Evolutionary conservation across 345 rosid species (phyloP).

Genomic region (Carallia brachiata): DNA sequence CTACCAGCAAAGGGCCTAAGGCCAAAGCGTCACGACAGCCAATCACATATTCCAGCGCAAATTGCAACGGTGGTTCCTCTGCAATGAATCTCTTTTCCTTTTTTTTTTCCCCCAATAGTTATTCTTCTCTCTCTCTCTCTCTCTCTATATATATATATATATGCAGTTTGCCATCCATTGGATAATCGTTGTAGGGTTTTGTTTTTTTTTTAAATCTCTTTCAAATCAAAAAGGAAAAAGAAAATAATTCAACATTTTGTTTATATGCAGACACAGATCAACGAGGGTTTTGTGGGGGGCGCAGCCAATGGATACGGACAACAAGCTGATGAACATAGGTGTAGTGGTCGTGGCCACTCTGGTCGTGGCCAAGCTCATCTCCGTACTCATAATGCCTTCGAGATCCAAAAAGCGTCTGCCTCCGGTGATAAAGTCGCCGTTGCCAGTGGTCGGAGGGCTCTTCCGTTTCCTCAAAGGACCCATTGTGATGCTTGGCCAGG

Average conservation of each 20-base stretch:
- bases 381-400: constrained; percentile 43
- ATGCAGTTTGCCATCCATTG: background rate
- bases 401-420: constrained; percentile 73
- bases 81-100: no score
- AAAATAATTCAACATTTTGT: background rate
- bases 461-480: constrained; percentile 80
- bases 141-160: no score
- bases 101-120: no score
- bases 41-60: no score
- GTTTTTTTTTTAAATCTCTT: background rate
- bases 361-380: constrained; percentile 69
- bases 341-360: constrained; percentile 63
- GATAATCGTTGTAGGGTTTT: background rate
- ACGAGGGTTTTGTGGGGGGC: background rate
- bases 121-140: no score
- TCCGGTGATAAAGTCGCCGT: constrained; percentile 51
- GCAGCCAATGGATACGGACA: constrained; percentile 28
- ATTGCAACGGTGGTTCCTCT: no score
- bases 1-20: no score
- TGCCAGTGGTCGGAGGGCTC: constrained; percentile 74
- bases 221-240: no score
- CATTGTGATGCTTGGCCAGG: constrained; percentile 72
- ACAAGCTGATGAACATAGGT: constrained; percentile 59
- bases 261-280: background rate
- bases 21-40: no score